These are phyloP conservation scores for Dryadomyces sulphureus DNA, from an alignment of 2,329 filamentous ascomycete genomes.

Conservation along the genomic window DNA sequence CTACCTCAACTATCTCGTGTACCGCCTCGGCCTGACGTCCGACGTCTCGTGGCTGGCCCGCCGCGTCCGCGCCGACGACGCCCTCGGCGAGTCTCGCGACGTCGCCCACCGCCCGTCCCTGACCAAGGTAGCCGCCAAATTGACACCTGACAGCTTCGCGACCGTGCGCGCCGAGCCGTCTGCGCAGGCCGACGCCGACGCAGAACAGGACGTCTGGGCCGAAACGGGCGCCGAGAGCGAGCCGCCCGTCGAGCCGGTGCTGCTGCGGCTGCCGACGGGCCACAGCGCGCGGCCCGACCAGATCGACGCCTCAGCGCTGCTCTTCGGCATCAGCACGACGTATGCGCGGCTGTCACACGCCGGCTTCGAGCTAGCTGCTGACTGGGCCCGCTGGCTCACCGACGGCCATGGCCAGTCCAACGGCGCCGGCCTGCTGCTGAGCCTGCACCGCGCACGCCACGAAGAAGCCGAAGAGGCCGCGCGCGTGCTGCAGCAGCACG, in stretches of 20 bases:
- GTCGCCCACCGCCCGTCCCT: conserved; percentile 12
- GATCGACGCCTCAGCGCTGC: conserved; percentile 22
- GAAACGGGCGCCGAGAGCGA: conserved; percentile 8
- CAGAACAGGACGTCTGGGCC: background rate
- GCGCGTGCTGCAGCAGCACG: conserved; percentile 18
- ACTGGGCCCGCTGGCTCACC: conserved; percentile 32
- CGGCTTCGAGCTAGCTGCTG: conserved; percentile 23
- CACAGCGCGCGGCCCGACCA: conserved; percentile 16
- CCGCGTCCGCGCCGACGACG: conserved; percentile 7
- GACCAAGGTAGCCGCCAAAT: conserved; percentile 10
- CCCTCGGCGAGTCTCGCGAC: background rate
- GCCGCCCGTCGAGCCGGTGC: conserved; percentile 8
- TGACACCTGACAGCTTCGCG: conserved; percentile 1
- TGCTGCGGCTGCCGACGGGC: conserved; percentile 20
- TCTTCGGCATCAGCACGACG: conserved; percentile 29
- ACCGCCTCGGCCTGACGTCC: conserved; percentile 13
- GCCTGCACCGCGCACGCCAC: conserved; percentile 23
- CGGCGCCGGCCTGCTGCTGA: conserved; percentile 26
- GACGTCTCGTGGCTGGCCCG: conserved; percentile 14
- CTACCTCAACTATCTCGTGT: conserved; percentile 14
- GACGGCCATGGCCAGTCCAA: conserved; percentile 24
- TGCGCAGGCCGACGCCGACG: background rate
- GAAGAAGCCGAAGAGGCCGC: conserved; percentile 19
- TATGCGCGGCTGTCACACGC: conserved; percentile 23
- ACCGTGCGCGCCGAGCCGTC: background rate